Conservation (phyloP, 2,329 filamentous ascomycete genomes). For the Magnaporthiopsis incrustans region DNA sequence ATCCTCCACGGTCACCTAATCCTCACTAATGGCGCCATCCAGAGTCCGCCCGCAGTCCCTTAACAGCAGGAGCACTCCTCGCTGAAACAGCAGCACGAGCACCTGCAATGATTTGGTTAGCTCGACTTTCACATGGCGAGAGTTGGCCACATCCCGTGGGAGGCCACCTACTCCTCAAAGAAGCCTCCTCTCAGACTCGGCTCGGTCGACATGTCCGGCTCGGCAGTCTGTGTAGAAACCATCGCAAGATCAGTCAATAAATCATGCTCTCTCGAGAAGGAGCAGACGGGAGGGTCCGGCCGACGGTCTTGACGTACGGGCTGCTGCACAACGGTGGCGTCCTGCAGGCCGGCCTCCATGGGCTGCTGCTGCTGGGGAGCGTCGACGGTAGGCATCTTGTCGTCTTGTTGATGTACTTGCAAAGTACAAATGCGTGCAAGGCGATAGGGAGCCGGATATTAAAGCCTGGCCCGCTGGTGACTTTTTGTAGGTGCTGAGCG, state of each 20-base stretch:
- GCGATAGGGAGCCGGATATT: background rate
- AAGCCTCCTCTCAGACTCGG: slow-evolving; percentile 22
- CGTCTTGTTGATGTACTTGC: background rate
- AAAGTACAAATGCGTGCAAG: background rate
- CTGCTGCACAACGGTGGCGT: slow-evolving; percentile 20
- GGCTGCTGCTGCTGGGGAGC: slow-evolving; percentile 21
- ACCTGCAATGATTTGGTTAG: slow-evolving; percentile 5
- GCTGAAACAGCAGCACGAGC: slow-evolving; percentile 22
- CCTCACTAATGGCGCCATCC: background rate
- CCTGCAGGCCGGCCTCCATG: slow-evolving; percentile 19
- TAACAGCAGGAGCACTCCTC: slow-evolving; percentile 23
- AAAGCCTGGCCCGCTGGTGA: too few relatives aligned
- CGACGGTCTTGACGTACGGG: slow-evolving; percentile 16
- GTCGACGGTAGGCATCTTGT: slow-evolving; percentile 22
- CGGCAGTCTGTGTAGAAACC: slow-evolving; percentile 14
- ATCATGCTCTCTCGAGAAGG: background rate
- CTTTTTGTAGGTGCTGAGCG: too few relatives aligned
- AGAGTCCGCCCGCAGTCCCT: background rate
- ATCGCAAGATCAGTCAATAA: slow-evolving; percentile 1
- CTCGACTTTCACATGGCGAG: background rate
- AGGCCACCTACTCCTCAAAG: slow-evolving; percentile 17
- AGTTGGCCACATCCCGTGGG: background rate
- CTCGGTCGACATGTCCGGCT: slow-evolving; percentile 17
- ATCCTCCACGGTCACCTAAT: too few relatives aligned
- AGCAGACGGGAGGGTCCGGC: background rate